Percentiles rank a stretch among this genome's conserved stretches.
These are phyloP conservation scores for Suillus subalutaceus DNA, from an alignment of 768 basidiomycete species.

Conservation along the genomic window DNA sequence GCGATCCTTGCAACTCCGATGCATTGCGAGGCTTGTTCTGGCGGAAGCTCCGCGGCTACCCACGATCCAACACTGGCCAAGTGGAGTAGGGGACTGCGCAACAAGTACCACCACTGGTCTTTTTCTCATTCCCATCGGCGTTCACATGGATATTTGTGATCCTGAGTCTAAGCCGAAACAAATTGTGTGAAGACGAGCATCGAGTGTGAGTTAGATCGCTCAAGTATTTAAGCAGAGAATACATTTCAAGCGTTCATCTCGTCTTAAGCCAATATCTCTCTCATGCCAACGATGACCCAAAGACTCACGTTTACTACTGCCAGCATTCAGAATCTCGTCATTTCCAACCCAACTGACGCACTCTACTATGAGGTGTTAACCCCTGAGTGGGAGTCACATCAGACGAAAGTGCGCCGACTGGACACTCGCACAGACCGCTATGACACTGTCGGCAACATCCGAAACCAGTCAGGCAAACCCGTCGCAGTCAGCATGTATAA, in stretches of 20 bases:
- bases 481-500: conserved; percentile 34
- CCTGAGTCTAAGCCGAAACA: not conserved
- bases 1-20: not conserved
- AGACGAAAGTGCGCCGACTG: conserved; percentile 38
- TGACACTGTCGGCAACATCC: conserved; percentile 34
- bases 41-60: not conserved
- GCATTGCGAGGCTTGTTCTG: not conserved
- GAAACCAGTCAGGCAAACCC: conserved; percentile 33
- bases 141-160: not conserved
- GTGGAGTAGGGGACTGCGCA: not conserved
- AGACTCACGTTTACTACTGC: conserved; percentile 42
- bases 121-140: conserved; percentile 3
- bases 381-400: conserved; percentile 37
- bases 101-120: not conserved
- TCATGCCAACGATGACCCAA: conserved; percentile 24
- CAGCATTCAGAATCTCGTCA: conserved; percentile 38
- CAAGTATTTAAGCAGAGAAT: conserved; percentile 1
- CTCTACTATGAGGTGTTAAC: conserved; percentile 45
- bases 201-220: conserved; percentile 1
- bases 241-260: not conserved
- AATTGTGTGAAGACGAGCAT: conserved; percentile 2
- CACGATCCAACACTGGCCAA: not conserved
- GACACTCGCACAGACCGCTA: conserved; percentile 33
- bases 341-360: conserved; percentile 40
- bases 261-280: too few relatives aligned